A percentile compares a stretch with the other conserved stretches of the same genome.
Conservation (phyloP, 2,329 filamentous ascomycete species). For the Phialophora verrucosa region DNA sequence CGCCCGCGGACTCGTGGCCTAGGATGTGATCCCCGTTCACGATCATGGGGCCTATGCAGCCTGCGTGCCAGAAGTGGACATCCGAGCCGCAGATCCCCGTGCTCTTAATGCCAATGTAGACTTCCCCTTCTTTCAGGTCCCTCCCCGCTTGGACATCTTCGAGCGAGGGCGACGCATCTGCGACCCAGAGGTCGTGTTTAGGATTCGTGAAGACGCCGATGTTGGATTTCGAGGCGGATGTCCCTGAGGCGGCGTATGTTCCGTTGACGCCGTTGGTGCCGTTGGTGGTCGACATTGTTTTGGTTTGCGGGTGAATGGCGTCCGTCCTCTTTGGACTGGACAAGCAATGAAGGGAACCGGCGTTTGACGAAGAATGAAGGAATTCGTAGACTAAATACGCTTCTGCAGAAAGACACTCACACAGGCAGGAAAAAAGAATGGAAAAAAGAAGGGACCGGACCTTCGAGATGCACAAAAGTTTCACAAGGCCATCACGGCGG, state of each 20-base stretch:
- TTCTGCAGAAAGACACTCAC: background rate
- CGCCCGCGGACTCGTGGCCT: slow-evolving; percentile 87
- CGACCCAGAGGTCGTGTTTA: slow-evolving; percentile 87
- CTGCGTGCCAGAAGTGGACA: slow-evolving; percentile 96
- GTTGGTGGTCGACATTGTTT: background rate
- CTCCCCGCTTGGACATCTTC: slow-evolving; percentile 74
- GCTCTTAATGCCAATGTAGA: slow-evolving; percentile 86
- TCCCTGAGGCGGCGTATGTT: background rate
- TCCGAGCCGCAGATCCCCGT: slow-evolving; percentile 97
- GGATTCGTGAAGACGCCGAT: slow-evolving; percentile 97
- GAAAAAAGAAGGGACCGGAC: too few species aligned
- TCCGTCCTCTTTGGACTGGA: background rate
- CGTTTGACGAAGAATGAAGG: background rate
- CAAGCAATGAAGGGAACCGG: background rate
- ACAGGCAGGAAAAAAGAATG: background rate
- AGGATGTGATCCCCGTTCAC: slow-evolving; percentile 88
- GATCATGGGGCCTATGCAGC: slow-evolving; percentile 95
- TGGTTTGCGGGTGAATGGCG: background rate
- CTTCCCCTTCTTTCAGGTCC: slow-evolving; percentile 77
- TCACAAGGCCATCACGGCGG: background rate
- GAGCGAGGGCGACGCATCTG: slow-evolving; percentile 74
- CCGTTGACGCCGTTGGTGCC: background rate
- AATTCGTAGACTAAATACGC: background rate
- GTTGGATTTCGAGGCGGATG: slow-evolving; percentile 57
- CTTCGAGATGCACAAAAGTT: background rate